Conservation (phyloP, 2,329 filamentous ascomycete species). For the Tolypocladium tropicale region DNA sequence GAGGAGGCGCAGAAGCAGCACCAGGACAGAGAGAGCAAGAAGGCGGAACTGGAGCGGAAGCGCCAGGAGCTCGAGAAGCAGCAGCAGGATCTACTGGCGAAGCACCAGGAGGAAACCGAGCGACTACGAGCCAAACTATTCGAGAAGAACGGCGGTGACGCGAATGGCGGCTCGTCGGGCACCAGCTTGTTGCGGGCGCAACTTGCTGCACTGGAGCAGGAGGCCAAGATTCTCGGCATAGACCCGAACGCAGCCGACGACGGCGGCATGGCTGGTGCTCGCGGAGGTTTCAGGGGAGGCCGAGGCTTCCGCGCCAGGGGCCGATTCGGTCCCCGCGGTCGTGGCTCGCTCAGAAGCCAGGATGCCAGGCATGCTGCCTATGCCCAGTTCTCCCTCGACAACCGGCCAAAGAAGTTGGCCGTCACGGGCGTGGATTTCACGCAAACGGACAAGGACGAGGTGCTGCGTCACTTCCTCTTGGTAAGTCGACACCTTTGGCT, state of each 20-base stretch:
- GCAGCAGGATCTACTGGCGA: constrained; percentile 49
- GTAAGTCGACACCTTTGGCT: constrained; percentile 30
- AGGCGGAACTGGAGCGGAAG: constrained; percentile 51
- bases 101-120: constrained; percentile 56
- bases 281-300: constrained; percentile 29
- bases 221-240: constrained; percentile 60
- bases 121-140: constrained; percentile 48
- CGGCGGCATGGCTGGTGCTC: constrained; percentile 17
- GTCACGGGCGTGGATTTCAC: constrained; percentile 56
- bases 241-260: constrained; percentile 44
- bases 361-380: constrained; percentile 44
- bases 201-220: constrained; percentile 61
- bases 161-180: constrained; percentile 27
- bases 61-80: constrained; percentile 55
- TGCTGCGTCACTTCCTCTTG: constrained; percentile 59
- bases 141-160: constrained; percentile 17
- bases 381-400: constrained; percentile 61
- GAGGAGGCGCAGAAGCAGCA: constrained; percentile 60
- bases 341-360: constrained; percentile 29
- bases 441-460: constrained; percentile 53
- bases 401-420: constrained; percentile 59
- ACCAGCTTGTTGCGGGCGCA: constrained; percentile 61
- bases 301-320: constrained; percentile 21
- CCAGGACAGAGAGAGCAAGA: constrained; percentile 54
- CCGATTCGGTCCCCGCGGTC: constrained; percentile 21